These are phyloP conservation scores for Malus hybrid DNA, from an alignment of 331 rosid species.

Conservation along the genomic window DNA sequence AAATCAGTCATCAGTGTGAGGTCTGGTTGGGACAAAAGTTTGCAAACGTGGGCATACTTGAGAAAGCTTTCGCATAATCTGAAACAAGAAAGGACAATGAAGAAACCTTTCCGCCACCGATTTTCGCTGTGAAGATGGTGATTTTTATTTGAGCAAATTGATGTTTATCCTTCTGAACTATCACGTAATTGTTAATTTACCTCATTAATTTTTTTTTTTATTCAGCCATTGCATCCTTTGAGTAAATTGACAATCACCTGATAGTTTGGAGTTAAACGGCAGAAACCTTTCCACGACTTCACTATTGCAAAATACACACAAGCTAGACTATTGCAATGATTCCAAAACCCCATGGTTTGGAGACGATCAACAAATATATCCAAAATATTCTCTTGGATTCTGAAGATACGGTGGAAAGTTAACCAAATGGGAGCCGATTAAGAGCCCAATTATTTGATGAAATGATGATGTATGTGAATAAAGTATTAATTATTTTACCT, in stretches of 20 bases:
- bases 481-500: not conserved
- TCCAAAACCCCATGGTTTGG: constrained; percentile 18
- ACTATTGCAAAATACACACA: too few species aligned
- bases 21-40: not conserved
- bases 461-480: constrained; percentile 18
- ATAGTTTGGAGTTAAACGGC: too few species aligned
- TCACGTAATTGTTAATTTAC: not conserved
- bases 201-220: too few species aligned
- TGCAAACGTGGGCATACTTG: not conserved
- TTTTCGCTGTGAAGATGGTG: not conserved
- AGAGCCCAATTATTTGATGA: constrained; percentile 18
- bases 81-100: not conserved
- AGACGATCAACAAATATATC: constrained; percentile 17
- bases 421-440: constrained; percentile 10
- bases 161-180: too few species aligned
- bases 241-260: too few species aligned
- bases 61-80: not conserved
- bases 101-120: not conserved
- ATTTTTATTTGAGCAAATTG: too few species aligned
- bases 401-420: constrained; percentile 4
- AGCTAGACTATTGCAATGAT: not conserved
- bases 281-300: too few species aligned
- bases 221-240: too few species aligned
- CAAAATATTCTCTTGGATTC: constrained; percentile 25
- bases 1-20: not conserved